Evolutionary conservation across 805 yeast species (phyloP), one percentile per base, ranked within the genome.

Genomic region (Monosporozyma solicola): DNA sequence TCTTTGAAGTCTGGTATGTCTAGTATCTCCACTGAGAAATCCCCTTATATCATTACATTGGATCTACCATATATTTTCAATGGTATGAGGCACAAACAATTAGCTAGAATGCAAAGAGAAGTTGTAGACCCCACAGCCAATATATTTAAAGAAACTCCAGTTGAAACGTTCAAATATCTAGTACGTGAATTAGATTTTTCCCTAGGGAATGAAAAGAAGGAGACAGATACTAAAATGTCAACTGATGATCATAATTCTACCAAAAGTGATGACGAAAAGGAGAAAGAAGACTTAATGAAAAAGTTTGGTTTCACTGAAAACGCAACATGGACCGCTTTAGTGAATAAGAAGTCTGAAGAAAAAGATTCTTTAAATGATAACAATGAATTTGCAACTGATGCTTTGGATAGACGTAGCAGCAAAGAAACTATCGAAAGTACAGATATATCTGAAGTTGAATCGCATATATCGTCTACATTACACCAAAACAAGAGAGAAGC

Each of bases 141-240:
- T 10, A 58, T 59, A 10, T 51, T 64, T 16, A 64, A 59, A 46
- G 65, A 64, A 46, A 61, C 69, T 0, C 71, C 71, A 3, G 63
- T 64, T 16, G 64, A 64, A 47, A 62, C 57, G 2, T 67, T 67
- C 52, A 67, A 67, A 51, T 67, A 63, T 55, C 53, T 67, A 41
- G 68, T 69, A 3, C 56, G 65, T 49, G 69, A 67, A 51, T 53
- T 67, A 16, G 63, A 64, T 47, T 67, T 67, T 54, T 67, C 69
- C 1, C 55, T 61, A 50, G 59, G 57, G n/a, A 54, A 53, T 13
- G 64, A 61, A 25, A 56, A 56, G 32, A 49, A 55, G 16, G 61
- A 58, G 11, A 58, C 41, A 9, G 46, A 20, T 8, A 29, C 24
- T 37, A 44, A n/a, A 41, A 41, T 31, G 3, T 37, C 52, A 8